phyloP scores from a whole-genome alignment of 2,329 filamentous ascomycete genomes.

The Clonostachys sp. region DNA sequence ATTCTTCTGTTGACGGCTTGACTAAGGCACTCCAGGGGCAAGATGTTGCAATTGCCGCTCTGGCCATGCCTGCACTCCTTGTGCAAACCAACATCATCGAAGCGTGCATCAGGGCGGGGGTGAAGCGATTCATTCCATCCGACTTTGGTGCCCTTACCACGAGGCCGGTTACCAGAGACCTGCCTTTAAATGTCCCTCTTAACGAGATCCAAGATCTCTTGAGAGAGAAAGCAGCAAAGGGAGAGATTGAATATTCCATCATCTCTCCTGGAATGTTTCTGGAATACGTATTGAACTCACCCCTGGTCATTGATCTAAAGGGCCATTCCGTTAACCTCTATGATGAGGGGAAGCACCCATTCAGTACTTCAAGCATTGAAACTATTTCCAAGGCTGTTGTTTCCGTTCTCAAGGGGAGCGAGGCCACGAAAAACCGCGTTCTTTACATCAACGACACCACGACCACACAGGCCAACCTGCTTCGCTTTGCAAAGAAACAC shows the following conservation, averaged over 20 bases:
- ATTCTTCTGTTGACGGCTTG: constrained; percentile 34
- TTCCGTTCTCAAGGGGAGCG: constrained; percentile 33
- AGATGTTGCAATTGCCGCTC: constrained; percentile 40
- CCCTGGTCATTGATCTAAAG: constrained; percentile 32
- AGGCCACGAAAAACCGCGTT: constrained; percentile 39
- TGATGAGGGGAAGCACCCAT: constrained; percentile 37
- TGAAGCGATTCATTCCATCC: constrained; percentile 50
- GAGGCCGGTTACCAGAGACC: constrained; percentile 3
- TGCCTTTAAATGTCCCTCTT: constrained; percentile 45
- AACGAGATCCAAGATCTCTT: constrained; percentile 23
- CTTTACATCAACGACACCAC: constrained; percentile 31
- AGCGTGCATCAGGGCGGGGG: constrained; percentile 47
- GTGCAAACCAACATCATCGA: constrained; percentile 35
- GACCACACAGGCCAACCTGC: constrained; percentile 30
- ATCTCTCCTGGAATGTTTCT: constrained; percentile 48
- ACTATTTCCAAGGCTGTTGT: constrained; percentile 36
- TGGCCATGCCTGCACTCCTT: constrained; percentile 29
- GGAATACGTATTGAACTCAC: constrained; percentile 38
- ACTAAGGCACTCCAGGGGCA: constrained; percentile 39
- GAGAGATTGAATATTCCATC: constrained; percentile 42
- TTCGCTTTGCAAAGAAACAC: constrained; percentile 35
- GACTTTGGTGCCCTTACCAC: constrained; percentile 34
- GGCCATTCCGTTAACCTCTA: constrained; percentile 28
- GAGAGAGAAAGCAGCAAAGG: constrained; percentile 22
- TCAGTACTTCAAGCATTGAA: constrained; percentile 35